Evolutionary conservation across 2,329 filamentous ascomycete genomes (phyloP).

Genomic region (Ceratocystiopsis minuta): DNA sequence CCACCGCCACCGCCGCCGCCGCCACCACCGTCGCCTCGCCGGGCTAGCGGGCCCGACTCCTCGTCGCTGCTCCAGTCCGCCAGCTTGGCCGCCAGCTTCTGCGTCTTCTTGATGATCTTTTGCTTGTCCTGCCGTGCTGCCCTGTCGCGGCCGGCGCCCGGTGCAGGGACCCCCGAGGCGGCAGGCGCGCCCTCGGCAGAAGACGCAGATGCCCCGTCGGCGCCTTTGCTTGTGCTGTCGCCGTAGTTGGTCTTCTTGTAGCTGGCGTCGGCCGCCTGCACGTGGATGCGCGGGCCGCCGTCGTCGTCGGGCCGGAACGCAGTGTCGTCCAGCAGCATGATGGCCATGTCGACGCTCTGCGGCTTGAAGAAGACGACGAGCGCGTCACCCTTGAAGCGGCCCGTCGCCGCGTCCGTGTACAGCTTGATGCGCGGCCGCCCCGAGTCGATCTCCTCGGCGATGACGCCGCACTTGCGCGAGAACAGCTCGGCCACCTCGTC

Average conservation of each 20-base stretch:
- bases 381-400: constrained; percentile 83
- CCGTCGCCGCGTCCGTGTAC: constrained; percentile 56
- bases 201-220: constrained; percentile 5
- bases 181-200: constrained; percentile 1
- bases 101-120: constrained; percentile 80
- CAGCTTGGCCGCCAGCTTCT: constrained; percentile 79
- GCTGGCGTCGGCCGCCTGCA: constrained; percentile 70
- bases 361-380: constrained; percentile 89
- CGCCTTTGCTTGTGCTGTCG: constrained; percentile 1
- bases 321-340: constrained; percentile 63
- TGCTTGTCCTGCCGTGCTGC: constrained; percentile 51
- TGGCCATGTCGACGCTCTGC: constrained; percentile 75
- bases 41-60: constrained; percentile 24
- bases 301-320: constrained; percentile 49
- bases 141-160: constrained; percentile 6
- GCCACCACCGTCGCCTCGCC: constrained; percentile 1
- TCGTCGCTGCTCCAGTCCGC: constrained; percentile 94
- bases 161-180: too few species aligned
- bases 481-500: constrained; percentile 74
- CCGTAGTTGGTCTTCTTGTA: constrained; percentile 73
- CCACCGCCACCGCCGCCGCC: constrained; percentile 14
- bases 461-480: constrained; percentile 68
- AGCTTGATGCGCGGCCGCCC: constrained; percentile 81
- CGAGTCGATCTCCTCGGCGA: constrained; percentile 85
- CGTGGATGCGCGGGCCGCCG: constrained; percentile 47